These are phyloP conservation scores for Porphyrellus cyaneotinctus DNA, from an alignment of 768 basidiomycete species.

Conservation along the genomic window DNA sequence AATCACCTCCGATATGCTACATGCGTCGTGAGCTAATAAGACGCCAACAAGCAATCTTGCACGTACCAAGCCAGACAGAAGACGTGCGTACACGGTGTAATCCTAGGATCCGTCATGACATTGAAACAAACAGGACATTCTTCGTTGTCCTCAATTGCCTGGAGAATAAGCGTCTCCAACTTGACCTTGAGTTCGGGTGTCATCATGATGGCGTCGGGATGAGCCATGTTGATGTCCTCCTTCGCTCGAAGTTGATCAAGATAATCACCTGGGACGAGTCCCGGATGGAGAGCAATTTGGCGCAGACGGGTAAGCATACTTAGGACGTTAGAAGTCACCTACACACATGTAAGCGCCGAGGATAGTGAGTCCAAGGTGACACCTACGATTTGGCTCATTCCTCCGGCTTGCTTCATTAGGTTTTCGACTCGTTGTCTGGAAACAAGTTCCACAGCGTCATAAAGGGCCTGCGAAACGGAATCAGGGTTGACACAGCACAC, in stretches of 20 bases:
- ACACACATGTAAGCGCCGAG: slow-evolving; percentile 6
- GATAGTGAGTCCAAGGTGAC: neutral
- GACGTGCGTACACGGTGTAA: slow-evolving; percentile 68
- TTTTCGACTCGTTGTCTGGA: slow-evolving; percentile 61
- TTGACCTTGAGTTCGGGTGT: slow-evolving; percentile 51
- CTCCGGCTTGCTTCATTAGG: slow-evolving; percentile 41
- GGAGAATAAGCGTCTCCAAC: slow-evolving; percentile 55
- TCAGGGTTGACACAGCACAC: neutral
- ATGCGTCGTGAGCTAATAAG: slow-evolving; percentile 1
- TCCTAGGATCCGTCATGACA: slow-evolving; percentile 58
- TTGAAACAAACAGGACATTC: slow-evolving; percentile 78
- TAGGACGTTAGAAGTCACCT: slow-evolving; percentile 68
- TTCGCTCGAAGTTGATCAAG: slow-evolving; percentile 51
- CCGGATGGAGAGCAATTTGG: slow-evolving; percentile 77
- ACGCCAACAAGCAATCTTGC: neutral
- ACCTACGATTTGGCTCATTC: slow-evolving; percentile 41
- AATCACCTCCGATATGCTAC: slow-evolving; percentile 67
- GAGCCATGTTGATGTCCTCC: slow-evolving; percentile 26
- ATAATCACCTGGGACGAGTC: slow-evolving; percentile 67
- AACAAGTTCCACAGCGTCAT: slow-evolving; percentile 62
- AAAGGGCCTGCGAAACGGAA: slow-evolving; percentile 45
- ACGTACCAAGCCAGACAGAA: slow-evolving; percentile 70
- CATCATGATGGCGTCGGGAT: slow-evolving; percentile 33
- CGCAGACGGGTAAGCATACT: slow-evolving; percentile 85
- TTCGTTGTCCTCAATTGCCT: slow-evolving; percentile 75